Base-by-base conservation (phyloP, 108 stramenopile species). In the Nitzschia putrida region DNA sequence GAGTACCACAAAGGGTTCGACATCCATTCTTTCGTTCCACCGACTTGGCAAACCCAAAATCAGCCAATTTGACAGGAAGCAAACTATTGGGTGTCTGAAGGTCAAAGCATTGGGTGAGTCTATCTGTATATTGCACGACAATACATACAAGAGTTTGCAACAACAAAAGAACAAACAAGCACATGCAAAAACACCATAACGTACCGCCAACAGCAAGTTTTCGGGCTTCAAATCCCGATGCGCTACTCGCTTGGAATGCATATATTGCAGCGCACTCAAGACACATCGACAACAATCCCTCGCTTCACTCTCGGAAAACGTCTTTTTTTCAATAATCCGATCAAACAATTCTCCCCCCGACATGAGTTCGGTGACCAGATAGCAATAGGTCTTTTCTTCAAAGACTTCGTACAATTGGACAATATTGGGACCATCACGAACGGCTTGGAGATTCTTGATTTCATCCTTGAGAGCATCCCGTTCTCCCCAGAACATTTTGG, bases 41-140 rank as follows among this genome's bases (percentile, higher is more conserved):
- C 10, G 57, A 63, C 69, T 97, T 92, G 37, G 98, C 96, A 69
- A 98, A 97, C 43, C 99, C 99, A 88, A 99, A 98, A 79, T 99
- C 99, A 16, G 96, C 96, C 45, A 99, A 71, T 75, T 99, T 99
- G 61, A 99, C 85, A 8, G 79, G 70, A 8, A 85, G 71, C 45
- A 72, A 26, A 53, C 39, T 47, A 41, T 72, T 53, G 43, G 23
- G 57, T 4, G 25, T 63, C 66, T 34, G 29, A 4, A 34, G 29
- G 29, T 1, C 29, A 34, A 34, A 34, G 29, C 29, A 34, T 53
- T 71, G 29, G 9, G n/a, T 50, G 23, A 14, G 47, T 49, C 11
- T 13, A 44, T 44, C 11, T 55, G 54, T 16, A 55, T 55, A n/a
- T 23, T 9, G 12, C 9, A 13, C 12, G 9, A 55, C 54, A 55